A percentile compares a stretch with the other conserved stretches of the same genome.
Evolutionary conservation across 2,329 filamentous ascomycete species (phyloP).

Genomic region (Aspergillus spinulosporus): DNA sequence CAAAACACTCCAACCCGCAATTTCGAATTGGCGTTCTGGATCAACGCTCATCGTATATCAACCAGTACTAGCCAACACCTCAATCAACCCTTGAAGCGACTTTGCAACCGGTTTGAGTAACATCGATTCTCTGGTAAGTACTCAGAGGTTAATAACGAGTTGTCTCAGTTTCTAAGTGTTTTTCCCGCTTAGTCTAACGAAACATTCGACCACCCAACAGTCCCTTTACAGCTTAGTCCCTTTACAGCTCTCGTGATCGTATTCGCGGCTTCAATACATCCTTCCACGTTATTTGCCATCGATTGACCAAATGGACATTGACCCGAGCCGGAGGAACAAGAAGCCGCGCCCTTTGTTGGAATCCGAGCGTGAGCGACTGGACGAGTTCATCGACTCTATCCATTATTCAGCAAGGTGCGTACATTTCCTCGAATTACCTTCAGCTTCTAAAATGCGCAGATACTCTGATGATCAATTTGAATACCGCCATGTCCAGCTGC

Average conservation of each 20-base stretch:
- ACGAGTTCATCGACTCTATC: constrained; percentile 90
- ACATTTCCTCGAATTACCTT: neutral
- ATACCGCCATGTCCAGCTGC: constrained; percentile 96
- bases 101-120: neutral
- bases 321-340: constrained; percentile 82
- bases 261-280: neutral
- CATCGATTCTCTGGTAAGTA: too few species aligned
- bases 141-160: too few species aligned
- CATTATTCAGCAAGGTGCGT: constrained; percentile 89
- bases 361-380: constrained; percentile 75
- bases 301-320: constrained; percentile 56
- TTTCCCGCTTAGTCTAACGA: neutral
- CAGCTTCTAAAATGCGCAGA: constrained; percentile 51
- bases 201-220: too few species aligned
- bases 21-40: neutral
- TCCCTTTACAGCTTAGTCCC: neutral
- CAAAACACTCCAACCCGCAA: neutral
- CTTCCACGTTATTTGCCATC: neutral
- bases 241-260: neutral
- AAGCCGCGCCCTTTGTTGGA: constrained; percentile 78
- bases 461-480: constrained; percentile 93
- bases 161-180: neutral
- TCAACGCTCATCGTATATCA: neutral
- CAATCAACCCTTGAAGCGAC: neutral
- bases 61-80: neutral